These are phyloP conservation scores for Pythium graminicola DNA, from an alignment of 352 stramenopile genomes.

Conservation along the genomic window DNA sequence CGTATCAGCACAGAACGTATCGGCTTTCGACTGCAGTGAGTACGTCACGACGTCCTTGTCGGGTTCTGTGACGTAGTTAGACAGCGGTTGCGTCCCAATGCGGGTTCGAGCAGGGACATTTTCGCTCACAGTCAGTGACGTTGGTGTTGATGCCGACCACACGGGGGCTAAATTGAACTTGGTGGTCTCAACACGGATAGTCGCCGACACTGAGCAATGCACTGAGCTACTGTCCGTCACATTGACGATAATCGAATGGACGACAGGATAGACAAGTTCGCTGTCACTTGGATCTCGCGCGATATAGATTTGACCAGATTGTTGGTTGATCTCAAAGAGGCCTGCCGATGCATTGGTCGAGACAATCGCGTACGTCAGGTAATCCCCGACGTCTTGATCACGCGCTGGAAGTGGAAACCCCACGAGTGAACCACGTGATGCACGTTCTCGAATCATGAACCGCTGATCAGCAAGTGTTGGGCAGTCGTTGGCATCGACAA, in stretches of 20 bases:
- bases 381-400: conserved; percentile 45
- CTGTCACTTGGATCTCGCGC: conserved; percentile 17
- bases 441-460: conserved; percentile 42
- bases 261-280: conserved; percentile 35
- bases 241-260: conserved; percentile 28
- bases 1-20: conserved; percentile 39
- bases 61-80: conserved; percentile 29
- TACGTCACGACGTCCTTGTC: conserved; percentile 40
- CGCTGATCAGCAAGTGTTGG: conserved; percentile 29
- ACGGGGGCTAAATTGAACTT: conserved; percentile 47
- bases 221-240: conserved; percentile 34
- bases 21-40: conserved; percentile 45
- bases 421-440: conserved; percentile 24
- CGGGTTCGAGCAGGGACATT: conserved; percentile 28
- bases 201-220: conserved; percentile 23
- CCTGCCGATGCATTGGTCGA: conserved; percentile 19
- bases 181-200: conserved; percentile 28
- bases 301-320: conserved; percentile 43
- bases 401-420: conserved; percentile 46
- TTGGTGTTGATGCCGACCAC: conserved; percentile 29
- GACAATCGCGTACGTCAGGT: conserved; percentile 36
- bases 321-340: conserved; percentile 37
- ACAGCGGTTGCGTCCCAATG: conserved; percentile 18
- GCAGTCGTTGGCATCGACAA: conserved; percentile 54
- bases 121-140: conserved; percentile 33